Evolutionary conservation across 352 stramenopile species (phyloP).

Genomic region (Globisporangium echinulatum): DNA sequence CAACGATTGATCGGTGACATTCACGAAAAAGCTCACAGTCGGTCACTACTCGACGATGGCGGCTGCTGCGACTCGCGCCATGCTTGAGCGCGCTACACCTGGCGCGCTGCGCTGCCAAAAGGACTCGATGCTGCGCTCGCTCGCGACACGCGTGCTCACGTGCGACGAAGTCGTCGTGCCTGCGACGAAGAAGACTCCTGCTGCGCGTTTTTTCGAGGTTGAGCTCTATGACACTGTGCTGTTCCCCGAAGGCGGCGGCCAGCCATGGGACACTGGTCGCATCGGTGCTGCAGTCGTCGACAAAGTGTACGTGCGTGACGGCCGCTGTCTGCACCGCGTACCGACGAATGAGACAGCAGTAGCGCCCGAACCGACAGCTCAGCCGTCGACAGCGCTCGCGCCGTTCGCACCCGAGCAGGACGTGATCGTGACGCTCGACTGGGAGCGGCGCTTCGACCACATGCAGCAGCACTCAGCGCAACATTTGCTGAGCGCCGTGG

Average conservation of each 20-base stretch:
- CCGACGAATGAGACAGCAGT: no score
- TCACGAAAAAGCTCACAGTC: no score
- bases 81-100: background rate
- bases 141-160: slow-evolving; percentile 38
- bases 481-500: slow-evolving; percentile 84
- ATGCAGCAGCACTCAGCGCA: slow-evolving; percentile 90
- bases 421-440: no score
- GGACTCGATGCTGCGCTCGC: slow-evolving; percentile 52
- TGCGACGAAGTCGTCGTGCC: slow-evolving; percentile 23
- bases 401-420: no score
- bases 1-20: no score
- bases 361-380: no score
- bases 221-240: slow-evolving; percentile 76
- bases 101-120: slow-evolving; percentile 56
- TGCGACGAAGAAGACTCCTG: slow-evolving; percentile 28
- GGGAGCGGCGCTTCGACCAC: slow-evolving; percentile 33
- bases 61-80: no score
- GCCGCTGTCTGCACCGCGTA: slow-evolving; percentile 11
- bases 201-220: slow-evolving; percentile 32
- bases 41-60: no score
- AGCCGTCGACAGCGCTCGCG: no score
- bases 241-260: slow-evolving; percentile 82
- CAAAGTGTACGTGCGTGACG: slow-evolving; percentile 58
- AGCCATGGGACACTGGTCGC: slow-evolving; percentile 76
- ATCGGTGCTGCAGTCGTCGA: slow-evolving; percentile 43